These are phyloP conservation scores for Sporothrix luriei DNA, from an alignment of 2,329 filamentous ascomycete genomes.

Conservation along the genomic window DNA sequence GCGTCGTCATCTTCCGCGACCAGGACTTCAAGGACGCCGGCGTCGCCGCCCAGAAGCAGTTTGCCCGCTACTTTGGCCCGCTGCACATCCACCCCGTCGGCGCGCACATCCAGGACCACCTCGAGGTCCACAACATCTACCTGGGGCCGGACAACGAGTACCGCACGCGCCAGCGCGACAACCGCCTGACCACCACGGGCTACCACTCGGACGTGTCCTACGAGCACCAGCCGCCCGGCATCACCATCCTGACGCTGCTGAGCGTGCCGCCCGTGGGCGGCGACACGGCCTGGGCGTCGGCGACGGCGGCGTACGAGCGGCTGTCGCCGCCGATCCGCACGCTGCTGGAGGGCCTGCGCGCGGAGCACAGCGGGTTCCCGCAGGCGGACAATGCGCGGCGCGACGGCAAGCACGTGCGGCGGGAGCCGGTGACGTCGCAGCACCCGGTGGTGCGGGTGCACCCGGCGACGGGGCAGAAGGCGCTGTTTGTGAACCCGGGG, in stretches of 20 bases:
- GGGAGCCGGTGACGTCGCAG: slow-evolving; percentile 61
- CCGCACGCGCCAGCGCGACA: slow-evolving; percentile 43
- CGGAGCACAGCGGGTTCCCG: slow-evolving; percentile 46
- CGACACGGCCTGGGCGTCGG: slow-evolving; percentile 46
- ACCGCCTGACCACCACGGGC: slow-evolving; percentile 45
- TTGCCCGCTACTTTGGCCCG: slow-evolving; percentile 46
- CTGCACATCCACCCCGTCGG: slow-evolving; percentile 49
- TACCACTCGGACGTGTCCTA: slow-evolving; percentile 51
- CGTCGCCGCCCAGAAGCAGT: slow-evolving; percentile 45
- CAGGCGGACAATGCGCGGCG: slow-evolving; percentile 45
- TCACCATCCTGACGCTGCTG: slow-evolving; percentile 47
- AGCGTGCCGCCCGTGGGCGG: slow-evolving; percentile 43
- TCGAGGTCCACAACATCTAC: slow-evolving; percentile 53
- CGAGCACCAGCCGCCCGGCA: slow-evolving; percentile 48
- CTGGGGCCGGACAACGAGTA: slow-evolving; percentile 51
- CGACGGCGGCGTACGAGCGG: slow-evolving; percentile 45
- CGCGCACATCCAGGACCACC: slow-evolving; percentile 48
- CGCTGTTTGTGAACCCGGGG: slow-evolving; percentile 72
- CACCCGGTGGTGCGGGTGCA: slow-evolving; percentile 85
- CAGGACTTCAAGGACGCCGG: slow-evolving; percentile 47
- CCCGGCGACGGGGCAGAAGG: slow-evolving; percentile 77
- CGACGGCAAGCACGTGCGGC: slow-evolving; percentile 42
- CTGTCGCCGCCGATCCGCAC: slow-evolving; percentile 45
- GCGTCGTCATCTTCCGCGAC: slow-evolving; percentile 45
- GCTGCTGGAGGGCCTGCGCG: slow-evolving; percentile 45